A percentile compares a stretch with the other conserved stretches of the same genome.
Conservation (phyloP, 768 basidiomycete genomes). For the Tubosaeta sp. region DNA sequence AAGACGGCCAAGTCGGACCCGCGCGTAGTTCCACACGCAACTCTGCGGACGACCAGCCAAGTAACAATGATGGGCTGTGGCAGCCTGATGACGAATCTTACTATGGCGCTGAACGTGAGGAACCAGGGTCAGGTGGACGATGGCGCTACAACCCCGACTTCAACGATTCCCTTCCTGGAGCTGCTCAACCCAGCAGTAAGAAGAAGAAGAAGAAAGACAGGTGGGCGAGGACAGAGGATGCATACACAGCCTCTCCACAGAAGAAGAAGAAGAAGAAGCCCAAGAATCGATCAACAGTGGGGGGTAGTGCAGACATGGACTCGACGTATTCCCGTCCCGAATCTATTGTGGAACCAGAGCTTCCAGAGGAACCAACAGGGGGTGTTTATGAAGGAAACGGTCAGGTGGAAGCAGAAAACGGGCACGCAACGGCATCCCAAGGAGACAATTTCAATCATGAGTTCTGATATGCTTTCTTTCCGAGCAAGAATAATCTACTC, state of each 20-base stretch:
- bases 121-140: constrained; percentile 40
- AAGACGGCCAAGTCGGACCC: constrained; percentile 68
- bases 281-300: constrained; percentile 41
- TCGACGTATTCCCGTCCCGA: constrained; percentile 32
- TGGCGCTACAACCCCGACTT: constrained; percentile 90
- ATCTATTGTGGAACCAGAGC: constrained; percentile 42
- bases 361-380: constrained; percentile 70
- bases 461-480: constrained; percentile 38
- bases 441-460: constrained; percentile 64
- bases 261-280: constrained; percentile 67
- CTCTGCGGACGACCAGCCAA: constrained; percentile 7
- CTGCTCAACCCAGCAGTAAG: constrained; percentile 39
- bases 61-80: constrained; percentile 59
- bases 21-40: constrained; percentile 9
- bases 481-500: not conserved
- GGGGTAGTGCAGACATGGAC: constrained; percentile 29
- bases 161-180: constrained; percentile 48
- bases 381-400: constrained; percentile 49
- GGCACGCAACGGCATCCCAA: constrained; percentile 19
- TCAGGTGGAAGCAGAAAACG: constrained; percentile 15
- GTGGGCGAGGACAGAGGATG: constrained; percentile 85
- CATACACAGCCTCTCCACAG: constrained; percentile 48
- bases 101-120: constrained; percentile 46
- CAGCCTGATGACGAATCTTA: constrained; percentile 70
- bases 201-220: constrained; percentile 82